These are phyloP conservation scores for Aspergillus terreus DNA, from an alignment of 2,329 filamentous ascomycete genomes.

Conservation along the genomic window DNA sequence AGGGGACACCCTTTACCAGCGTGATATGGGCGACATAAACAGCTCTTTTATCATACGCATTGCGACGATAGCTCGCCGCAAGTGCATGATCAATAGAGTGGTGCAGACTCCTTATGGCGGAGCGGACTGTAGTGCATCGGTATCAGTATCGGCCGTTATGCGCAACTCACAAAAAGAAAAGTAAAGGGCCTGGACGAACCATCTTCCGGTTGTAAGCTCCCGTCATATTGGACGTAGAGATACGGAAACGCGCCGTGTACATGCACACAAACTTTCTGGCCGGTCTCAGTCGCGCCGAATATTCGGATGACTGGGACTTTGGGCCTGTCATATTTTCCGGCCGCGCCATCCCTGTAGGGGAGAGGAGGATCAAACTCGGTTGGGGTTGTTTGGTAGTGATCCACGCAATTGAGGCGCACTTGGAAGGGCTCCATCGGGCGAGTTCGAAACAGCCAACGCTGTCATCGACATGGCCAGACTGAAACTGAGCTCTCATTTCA, in stretches of 20 bases:
- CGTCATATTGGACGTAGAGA: constrained; percentile 83
- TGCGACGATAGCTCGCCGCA: constrained; percentile 76
- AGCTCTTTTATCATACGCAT: constrained; percentile 64
- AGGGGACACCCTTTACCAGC: constrained; percentile 87
- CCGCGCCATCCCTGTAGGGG: constrained; percentile 59
- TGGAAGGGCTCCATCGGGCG: constrained; percentile 70
- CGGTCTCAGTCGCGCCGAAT: constrained; percentile 90
- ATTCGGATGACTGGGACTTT: constrained; percentile 82
- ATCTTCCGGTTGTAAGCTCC: constrained; percentile 61
- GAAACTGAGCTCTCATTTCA: constrained; percentile 5
- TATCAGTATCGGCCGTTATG: background rate
- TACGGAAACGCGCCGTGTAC: constrained; percentile 96
- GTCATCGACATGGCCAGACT: constrained; percentile 22
- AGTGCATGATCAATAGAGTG: constrained; percentile 88
- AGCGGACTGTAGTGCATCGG: constrained; percentile 55
- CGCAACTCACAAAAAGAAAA: background rate
- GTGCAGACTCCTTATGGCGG: constrained; percentile 74
- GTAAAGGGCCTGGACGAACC: constrained; percentile 50
- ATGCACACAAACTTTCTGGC: constrained; percentile 93
- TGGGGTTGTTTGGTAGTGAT: constrained; percentile 81
- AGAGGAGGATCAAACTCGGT: constrained; percentile 78
- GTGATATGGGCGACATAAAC: constrained; percentile 86
- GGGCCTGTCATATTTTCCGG: constrained; percentile 60
- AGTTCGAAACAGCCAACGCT: constrained; percentile 16
- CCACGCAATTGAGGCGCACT: constrained; percentile 90